These are phyloP conservation scores for Fraxinus baroniana DNA, from an alignment of 305 asterid genomes.

Conservation along the genomic window DNA sequence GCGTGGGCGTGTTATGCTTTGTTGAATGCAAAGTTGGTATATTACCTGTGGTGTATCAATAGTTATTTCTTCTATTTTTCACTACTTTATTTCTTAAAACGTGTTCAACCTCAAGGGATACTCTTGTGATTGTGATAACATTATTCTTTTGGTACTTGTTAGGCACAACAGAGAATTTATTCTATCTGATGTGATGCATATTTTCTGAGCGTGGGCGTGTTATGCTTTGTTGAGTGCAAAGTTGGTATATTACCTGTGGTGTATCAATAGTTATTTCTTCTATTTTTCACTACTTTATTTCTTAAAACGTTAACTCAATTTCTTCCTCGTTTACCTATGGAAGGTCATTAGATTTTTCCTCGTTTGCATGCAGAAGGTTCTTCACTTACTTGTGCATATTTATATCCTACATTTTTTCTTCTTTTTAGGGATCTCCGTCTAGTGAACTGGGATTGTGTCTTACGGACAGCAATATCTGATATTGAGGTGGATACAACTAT, in stretches of 20 bases:
- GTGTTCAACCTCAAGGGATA: constrained; percentile 1
- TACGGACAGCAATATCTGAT: constrained; percentile 95
- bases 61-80: too few species aligned
- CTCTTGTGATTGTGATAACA: neutral
- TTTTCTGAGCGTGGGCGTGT: neutral
- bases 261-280: neutral
- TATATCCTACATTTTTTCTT: constrained; percentile 18
- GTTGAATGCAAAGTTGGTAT: too few species aligned
- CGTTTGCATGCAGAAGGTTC: constrained; percentile 19
- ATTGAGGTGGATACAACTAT: constrained; percentile 60
- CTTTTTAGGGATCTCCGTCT: constrained; percentile 76
- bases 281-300: neutral
- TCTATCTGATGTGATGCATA: neutral
- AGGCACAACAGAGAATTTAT: neutral
- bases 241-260: neutral
- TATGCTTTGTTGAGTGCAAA: neutral
- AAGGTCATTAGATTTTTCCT: neutral
- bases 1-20: too few species aligned
- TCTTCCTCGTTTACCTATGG: neutral
- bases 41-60: too few species aligned
- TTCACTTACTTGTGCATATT: constrained; percentile 17
- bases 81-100: too few species aligned
- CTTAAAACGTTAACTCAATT: neutral
- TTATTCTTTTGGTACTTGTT: neutral
- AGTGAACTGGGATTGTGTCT: constrained; percentile 94